Conservation (phyloP, 139 green algal species). For the Tetraselmis striata region DNA sequence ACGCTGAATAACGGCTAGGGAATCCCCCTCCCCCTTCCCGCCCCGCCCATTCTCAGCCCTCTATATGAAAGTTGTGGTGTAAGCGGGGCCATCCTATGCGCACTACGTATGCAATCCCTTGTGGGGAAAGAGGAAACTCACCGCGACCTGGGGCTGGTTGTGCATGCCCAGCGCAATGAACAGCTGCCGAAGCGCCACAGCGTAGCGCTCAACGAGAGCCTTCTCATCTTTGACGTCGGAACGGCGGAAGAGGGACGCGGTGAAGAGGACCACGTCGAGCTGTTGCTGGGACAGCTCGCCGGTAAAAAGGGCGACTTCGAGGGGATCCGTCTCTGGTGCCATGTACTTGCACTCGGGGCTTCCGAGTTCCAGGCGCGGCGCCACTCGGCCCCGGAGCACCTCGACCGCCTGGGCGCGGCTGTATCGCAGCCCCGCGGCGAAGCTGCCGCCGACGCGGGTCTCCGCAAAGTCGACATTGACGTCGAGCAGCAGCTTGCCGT, state of each 20-base stretch:
- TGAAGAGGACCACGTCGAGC: neutral
- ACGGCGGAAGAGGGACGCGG: neutral
- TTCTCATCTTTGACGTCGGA: neutral
- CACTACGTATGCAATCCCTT: too few relatives aligned
- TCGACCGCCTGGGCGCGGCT: neutral
- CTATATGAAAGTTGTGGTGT: too few relatives aligned
- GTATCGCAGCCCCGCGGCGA: neutral
- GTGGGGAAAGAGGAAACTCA: too few relatives aligned
- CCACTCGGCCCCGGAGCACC: neutral
- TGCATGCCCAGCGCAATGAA: neutral
- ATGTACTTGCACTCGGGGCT: neutral
- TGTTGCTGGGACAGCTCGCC: neutral
- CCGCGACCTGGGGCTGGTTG: neutral
- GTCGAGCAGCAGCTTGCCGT: neutral
- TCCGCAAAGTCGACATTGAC: neutral
- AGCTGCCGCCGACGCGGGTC: neutral
- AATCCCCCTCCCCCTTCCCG: too few relatives aligned
- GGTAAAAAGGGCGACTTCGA: neutral
- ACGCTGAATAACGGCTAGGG: too few relatives aligned
- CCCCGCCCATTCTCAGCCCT: too few relatives aligned
- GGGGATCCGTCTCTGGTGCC: neutral
- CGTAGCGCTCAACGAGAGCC: neutral
- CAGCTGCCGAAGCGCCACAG: neutral
- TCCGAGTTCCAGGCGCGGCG: neutral
- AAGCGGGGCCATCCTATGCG: too few relatives aligned